Conservation (phyloP, 164 flowering plant species). For the Paratinospora sagittata region DNA sequence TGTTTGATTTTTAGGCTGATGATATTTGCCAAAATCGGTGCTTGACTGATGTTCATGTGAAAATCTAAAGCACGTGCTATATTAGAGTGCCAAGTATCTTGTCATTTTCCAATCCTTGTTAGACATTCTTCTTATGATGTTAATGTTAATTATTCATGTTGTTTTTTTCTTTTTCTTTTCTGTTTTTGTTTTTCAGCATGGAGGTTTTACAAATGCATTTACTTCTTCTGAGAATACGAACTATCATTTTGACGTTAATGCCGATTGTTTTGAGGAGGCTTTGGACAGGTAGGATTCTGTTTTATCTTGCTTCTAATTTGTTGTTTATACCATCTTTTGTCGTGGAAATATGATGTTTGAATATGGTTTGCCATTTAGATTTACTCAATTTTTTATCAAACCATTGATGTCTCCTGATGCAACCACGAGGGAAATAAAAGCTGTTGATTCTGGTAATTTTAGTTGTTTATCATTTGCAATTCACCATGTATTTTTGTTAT, state of each 20-base stretch:
- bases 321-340: conserved; percentile 1
- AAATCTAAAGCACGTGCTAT: not conserved
- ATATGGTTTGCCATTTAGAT: conserved; percentile 42
- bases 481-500: not conserved
- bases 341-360: conserved; percentile 5
- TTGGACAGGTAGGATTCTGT: conserved; percentile 62
- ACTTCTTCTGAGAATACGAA: conserved; percentile 79
- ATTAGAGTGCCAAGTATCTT: not conserved
- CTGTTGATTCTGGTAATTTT: conserved; percentile 87
- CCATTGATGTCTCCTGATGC: conserved; percentile 98
- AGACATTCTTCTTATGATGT: not conserved
- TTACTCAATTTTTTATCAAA: conserved; percentile 82
- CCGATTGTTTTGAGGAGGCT: conserved; percentile 79
- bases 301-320: conserved; percentile 4
- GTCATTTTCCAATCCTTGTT: not conserved
- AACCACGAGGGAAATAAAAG: conserved; percentile 88
- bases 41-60: not conserved
- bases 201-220: conserved; percentile 84
- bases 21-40: not conserved
- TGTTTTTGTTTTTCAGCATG: conserved; percentile 50
- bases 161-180: not conserved
- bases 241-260: conserved; percentile 78
- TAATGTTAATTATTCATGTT: conserved; percentile 3
- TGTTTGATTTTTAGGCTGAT: not conserved
- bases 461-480: not conserved